Evolutionary conservation across 805 yeast genomes (phyloP).

Genomic region (Pichia deserticola): DNA sequence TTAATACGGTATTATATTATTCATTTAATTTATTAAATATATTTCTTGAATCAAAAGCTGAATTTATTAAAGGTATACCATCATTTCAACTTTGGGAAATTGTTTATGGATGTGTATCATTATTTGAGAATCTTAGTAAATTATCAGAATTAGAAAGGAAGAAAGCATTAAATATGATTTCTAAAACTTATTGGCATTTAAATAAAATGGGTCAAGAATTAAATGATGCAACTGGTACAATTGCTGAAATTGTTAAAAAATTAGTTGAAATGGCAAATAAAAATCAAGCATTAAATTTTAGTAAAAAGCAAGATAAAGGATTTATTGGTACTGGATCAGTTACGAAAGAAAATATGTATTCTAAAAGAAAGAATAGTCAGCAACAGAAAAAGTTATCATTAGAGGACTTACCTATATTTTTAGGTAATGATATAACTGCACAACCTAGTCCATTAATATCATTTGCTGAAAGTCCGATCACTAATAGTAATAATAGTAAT

Average conservation of each 20-base stretch:
- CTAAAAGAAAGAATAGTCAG: constrained; percentile 12
- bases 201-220: constrained; percentile 48
- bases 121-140: constrained; percentile 39
- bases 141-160: constrained; percentile 35
- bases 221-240: constrained; percentile 54
- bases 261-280: constrained; percentile 39
- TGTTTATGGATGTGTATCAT: constrained; percentile 46
- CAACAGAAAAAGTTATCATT: constrained; percentile 19
- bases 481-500: background rate
- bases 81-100: constrained; percentile 43
- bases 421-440: background rate
- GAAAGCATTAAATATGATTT: constrained; percentile 38
- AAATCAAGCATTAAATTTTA: constrained; percentile 12
- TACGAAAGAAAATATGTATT: constrained; percentile 6
- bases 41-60: constrained; percentile 37
- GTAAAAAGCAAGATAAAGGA: constrained; percentile 6
- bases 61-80: constrained; percentile 49
- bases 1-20: constrained; percentile 36
- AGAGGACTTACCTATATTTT: constrained; percentile 14
- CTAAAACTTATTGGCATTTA: constrained; percentile 51
- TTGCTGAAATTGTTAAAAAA: constrained; percentile 46
- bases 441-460: background rate
- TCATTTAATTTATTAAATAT: constrained; percentile 39
- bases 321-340: constrained; percentile 14
- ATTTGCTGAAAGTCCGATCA: background rate